Percentiles rank a stretch among this genome's conserved stretches.
These are phyloP conservation scores for Pisolithus albus DNA, from an alignment of 768 basidiomycete genomes.

Conservation along the genomic window DNA sequence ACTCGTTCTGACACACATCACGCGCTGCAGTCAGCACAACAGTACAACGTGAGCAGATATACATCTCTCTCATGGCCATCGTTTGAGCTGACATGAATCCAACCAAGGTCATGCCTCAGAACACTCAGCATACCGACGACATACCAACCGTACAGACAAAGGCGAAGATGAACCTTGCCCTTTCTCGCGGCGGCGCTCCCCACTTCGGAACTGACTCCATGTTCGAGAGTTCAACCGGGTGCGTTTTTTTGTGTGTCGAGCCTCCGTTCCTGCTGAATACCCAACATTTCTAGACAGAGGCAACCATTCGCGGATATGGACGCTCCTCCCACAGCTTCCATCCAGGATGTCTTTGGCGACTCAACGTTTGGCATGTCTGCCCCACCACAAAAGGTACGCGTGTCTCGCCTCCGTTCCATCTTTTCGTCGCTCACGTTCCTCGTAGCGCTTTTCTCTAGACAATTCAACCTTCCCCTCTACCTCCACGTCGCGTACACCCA, in stretches of 20 bases:
- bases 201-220: conserved; percentile 83
- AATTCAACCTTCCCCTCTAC: conserved; percentile 10
- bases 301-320: conserved; percentile 68
- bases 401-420: not conserved
- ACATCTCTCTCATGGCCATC: conserved; percentile 5
- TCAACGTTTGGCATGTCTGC: conserved; percentile 26
- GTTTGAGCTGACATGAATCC: not conserved
- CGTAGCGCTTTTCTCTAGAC: conserved; percentile 19
- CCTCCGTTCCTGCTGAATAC: conserved; percentile 5
- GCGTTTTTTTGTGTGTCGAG: conserved; percentile 1
- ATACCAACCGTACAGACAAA: conserved; percentile 72
- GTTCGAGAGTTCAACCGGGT: conserved; percentile 58
- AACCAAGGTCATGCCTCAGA: conserved; percentile 37
- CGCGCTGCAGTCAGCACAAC: conserved; percentile 47
- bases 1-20: not conserved
- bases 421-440: not conserved
- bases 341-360: conserved; percentile 69
- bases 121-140: conserved; percentile 62
- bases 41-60: conserved; percentile 40
- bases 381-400: conserved; percentile 16
- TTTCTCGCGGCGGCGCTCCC: conserved; percentile 55
- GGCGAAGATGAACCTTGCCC: conserved; percentile 68
- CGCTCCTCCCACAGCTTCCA: conserved; percentile 69
- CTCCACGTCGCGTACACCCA: conserved; percentile 9
- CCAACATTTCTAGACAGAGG: conserved; percentile 38